Evolutionary conservation across 805 yeast genomes (phyloP), one percentile per base, ranked within the genome.

Genomic region (Cyberlindnera xishuangbannaensis): DNA sequence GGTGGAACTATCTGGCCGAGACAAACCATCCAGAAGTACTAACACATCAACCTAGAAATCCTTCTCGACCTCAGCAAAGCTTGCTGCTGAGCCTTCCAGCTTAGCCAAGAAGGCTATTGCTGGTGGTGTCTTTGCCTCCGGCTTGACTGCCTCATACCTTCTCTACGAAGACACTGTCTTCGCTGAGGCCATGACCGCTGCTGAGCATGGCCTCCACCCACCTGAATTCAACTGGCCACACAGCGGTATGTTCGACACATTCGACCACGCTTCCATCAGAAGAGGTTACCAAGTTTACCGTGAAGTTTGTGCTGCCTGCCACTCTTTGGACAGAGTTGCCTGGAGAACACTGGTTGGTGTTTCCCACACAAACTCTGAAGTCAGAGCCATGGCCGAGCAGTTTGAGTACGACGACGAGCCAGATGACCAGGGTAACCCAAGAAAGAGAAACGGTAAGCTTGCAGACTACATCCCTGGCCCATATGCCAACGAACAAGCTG

Each of bases 251-350:
- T 74, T 87, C 50, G 80, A 78, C 51, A 72, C 95, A 35, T 88
- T 86, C 50, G 97, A 88, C 69, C 97, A 88, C 65, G 87, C 86
- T 39, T 80, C 95, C 36, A 84, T 92, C 58, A 84, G 98, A 74
- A 87, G 98, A 76, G 98, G 98, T 52, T 92, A 82, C 80, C 97
- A 86, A 63, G 98, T 92, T 42, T 92, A 92, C 75, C 81, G 87
- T 65, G 98, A 92, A 69, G 98, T 92, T 35, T 92, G 98, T 74
- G 95, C 98, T 41, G 92, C 97, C 36, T 92, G 98, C 67, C 98
- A 92, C 69, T 90, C 98, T 22, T 69, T 92, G 55, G 90, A 88
- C 62, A 78, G 95, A 72, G 82, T 92, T 48, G 95, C 97, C 27
- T 92, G 98, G 98, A 86, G 98, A 77, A 83, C 88, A 55, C 67